Conservation (phyloP, 2,329 filamentous ascomycete species). For the Bipolaris zeicola region DNA sequence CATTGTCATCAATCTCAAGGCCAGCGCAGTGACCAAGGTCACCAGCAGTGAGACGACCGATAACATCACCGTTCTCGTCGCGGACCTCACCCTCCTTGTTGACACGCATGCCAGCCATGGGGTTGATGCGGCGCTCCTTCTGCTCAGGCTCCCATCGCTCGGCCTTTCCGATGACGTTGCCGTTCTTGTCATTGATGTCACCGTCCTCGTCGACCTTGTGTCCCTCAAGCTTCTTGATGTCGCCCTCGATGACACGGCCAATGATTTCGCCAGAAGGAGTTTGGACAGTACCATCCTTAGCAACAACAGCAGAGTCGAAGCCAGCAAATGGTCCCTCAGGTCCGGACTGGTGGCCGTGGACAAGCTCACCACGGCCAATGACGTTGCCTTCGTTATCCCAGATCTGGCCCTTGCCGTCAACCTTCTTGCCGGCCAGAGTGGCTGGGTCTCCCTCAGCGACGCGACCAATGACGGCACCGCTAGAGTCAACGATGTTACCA, state of each 20-base stretch:
- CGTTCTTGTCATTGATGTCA: constrained; percentile 60
- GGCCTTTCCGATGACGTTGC: constrained; percentile 59
- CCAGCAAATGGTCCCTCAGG: constrained; percentile 65
- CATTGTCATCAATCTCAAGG: constrained; percentile 59
- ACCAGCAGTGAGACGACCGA: constrained; percentile 58
- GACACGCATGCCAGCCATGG: constrained; percentile 62
- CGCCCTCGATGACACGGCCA: constrained; percentile 57
- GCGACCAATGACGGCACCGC: constrained; percentile 63
- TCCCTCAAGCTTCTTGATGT: constrained; percentile 57
- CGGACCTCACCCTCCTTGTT: constrained; percentile 61
- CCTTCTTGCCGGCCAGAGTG: constrained; percentile 64
- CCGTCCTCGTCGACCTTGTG: constrained; percentile 59
- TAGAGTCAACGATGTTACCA: constrained; percentile 65
- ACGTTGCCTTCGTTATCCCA: constrained; percentile 68
- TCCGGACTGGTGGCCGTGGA: constrained; percentile 56
- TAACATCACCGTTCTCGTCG: constrained; percentile 57
- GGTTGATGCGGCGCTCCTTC: constrained; percentile 62
- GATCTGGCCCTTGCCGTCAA: constrained; percentile 66
- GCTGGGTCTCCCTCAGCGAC: constrained; percentile 63
- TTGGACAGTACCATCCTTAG: constrained; percentile 63
- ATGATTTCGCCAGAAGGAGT: constrained; percentile 55
- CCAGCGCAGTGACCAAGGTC: constrained; percentile 59
- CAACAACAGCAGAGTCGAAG: constrained; percentile 62
- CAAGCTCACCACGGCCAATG: constrained; percentile 63
- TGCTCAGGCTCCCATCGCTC: constrained; percentile 60